Percentiles rank a stretch among this genome's conserved stretches.
These are phyloP conservation scores for Fusarium musae DNA, from an alignment of 2,329 filamentous ascomycete genomes.

Conservation along the genomic window DNA sequence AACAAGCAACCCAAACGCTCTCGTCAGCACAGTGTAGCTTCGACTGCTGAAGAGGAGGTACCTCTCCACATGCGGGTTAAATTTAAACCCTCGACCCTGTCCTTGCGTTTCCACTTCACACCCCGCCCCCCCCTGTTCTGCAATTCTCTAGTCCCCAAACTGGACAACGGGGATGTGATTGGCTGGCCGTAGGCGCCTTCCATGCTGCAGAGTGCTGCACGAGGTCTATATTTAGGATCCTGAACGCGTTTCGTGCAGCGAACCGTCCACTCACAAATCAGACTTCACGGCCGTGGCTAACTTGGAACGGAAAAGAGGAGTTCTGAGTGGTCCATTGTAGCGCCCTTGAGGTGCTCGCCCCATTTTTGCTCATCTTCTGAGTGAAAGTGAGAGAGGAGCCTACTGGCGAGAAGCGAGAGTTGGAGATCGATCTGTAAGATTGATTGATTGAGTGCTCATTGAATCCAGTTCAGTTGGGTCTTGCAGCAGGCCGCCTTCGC, in stretches of 20 bases:
- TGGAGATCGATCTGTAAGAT: constrained; percentile 23
- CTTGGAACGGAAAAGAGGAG: constrained; percentile 32
- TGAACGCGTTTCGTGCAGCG: constrained; percentile 43
- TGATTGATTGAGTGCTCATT: constrained; percentile 4
- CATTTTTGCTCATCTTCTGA: constrained; percentile 27
- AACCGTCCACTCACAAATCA: constrained; percentile 38
- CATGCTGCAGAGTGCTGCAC: constrained; percentile 31
- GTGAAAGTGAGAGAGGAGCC: not conserved
- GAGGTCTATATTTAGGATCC: constrained; percentile 50
- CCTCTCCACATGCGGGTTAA: constrained; percentile 38
- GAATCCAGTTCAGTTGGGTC: constrained; percentile 6
- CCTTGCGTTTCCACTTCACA: constrained; percentile 12
- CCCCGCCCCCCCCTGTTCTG: constrained; percentile 24
- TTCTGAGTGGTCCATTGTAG: constrained; percentile 41
- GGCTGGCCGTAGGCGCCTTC: constrained; percentile 47
- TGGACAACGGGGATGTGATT: constrained; percentile 43
- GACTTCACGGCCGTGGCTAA: constrained; percentile 33
- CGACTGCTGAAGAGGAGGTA: constrained; percentile 23
- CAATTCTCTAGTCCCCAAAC: constrained; percentile 42
- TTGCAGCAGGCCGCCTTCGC: constrained; percentile 11
- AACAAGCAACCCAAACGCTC: constrained; percentile 4
- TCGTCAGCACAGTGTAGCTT: constrained; percentile 36
- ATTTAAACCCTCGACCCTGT: constrained; percentile 41
- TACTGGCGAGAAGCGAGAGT: not conserved
- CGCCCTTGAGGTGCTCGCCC: constrained; percentile 21